Conservation (phyloP, 371 early-diverging fungal genomes). For the Mortierella sp. region DNA sequence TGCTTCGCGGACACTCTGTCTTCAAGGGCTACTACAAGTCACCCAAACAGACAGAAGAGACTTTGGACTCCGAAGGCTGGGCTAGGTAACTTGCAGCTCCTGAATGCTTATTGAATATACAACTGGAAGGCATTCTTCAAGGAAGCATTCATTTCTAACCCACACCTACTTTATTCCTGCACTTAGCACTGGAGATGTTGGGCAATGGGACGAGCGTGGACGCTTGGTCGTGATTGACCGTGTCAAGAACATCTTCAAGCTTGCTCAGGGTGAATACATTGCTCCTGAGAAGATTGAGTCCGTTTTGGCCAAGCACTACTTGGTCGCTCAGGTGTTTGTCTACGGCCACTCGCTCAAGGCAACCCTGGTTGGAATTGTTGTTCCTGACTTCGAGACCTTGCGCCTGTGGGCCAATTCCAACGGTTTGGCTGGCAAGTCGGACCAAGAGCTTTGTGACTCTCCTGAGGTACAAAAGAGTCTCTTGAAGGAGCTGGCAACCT, state of each 20-base stretch:
- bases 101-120: not conserved
- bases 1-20: conserved; percentile 86
- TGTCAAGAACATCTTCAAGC: conserved; percentile 99
- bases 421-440: conserved; percentile 40
- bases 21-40: conserved; percentile 93
- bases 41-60: conserved; percentile 89
- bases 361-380: conserved; percentile 88
- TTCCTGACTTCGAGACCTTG: conserved; percentile 80
- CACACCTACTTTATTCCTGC: not conserved
- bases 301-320: conserved; percentile 75
- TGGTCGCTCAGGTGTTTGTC: conserved; percentile 87
- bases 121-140: not conserved
- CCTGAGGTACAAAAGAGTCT: conserved; percentile 70
- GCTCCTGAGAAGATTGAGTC: conserved; percentile 98
- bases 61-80: conserved; percentile 87
- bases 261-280: conserved; percentile 96
- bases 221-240: conserved; percentile 93
- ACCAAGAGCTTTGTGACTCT: conserved; percentile 69
- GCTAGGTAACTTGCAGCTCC: conserved; percentile 49
- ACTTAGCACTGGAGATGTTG: conserved; percentile 96
- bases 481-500: conserved; percentile 67
- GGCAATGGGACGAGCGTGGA: conserved; percentile 81
- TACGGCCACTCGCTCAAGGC: conserved; percentile 93
- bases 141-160: not conserved
- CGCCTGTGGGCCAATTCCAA: conserved; percentile 61